Evolutionary conservation across 495 filamentous ascomycete genomes (phyloP), one percentile per base, ranked within the genome.

Genomic region (Evansstolkia leycettana): DNA sequence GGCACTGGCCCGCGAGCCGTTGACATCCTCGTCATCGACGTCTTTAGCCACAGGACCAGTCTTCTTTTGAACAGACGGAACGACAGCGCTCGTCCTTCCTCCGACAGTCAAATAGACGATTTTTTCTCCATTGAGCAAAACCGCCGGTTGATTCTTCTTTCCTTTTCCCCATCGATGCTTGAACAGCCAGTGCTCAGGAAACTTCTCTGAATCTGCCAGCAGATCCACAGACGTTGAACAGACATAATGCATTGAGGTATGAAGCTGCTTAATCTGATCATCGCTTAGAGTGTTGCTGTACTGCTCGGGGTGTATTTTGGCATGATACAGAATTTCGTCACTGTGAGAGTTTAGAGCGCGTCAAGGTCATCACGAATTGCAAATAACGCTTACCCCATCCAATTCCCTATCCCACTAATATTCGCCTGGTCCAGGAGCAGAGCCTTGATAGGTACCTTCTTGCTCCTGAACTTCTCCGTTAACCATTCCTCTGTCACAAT

Each of bases 321-420:
- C 78, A 45, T 94, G 75, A 47, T 83, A 95, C 17, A 98, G 52
- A 18, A 94, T 78, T 44, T 98, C 90, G 48, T 98, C 90, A 0
- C 75, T 79, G 27, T 20, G 18, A 33, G 14, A 13, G 28, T 5
- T 29, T 15, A 29, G 28, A n/a, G 12, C 12, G 12, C 11, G 28
- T 4, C 14, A n/a, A 29, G 28, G 12, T 5, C 12, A 29, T 15
- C 28, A 29, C 28, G 4, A n/a, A 33, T 29, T 32, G 11, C 38
- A 20, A 17, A 14, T 17, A 30, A 31, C n/a, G 50, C 70, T 41
- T 62, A 78, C 73, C 76, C 86, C 43, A 98, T 86, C 90, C 89
- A 96, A 46, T 95, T 96, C 2, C 90, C 90, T 32, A 98, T 84
- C 4, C 90, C 90, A 46, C 84, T 87, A 34, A 96, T 78, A 46